Evolutionary conservation across 139 green algal species (phyloP).

Genomic region (Pleodorina starrii): DNA sequence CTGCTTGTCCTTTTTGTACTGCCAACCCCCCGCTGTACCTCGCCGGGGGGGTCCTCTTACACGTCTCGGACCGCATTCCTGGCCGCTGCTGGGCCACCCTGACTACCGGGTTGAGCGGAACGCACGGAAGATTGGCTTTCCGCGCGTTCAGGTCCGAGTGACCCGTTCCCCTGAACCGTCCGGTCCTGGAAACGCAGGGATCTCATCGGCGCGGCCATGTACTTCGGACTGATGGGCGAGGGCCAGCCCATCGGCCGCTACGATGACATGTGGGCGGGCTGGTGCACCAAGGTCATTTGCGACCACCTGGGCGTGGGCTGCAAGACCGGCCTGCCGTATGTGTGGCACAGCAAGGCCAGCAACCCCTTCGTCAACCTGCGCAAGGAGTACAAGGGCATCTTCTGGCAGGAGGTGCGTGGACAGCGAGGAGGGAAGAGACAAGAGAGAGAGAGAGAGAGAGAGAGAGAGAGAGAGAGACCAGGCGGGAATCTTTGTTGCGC

Average conservation of each 20-base stretch:
- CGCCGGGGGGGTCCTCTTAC: too few relatives aligned
- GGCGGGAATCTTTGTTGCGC: background rate
- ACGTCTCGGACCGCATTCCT: too few relatives aligned
- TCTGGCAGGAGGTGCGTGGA: slow-evolving; percentile 87
- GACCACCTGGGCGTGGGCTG: slow-evolving; percentile 94
- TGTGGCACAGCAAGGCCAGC: slow-evolving; percentile 97
- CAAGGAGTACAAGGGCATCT: slow-evolving; percentile 99
- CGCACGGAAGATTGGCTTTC: too few relatives aligned
- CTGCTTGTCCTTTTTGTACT: too few relatives aligned
- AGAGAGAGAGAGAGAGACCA: background rate
- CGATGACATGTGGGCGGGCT: slow-evolving; percentile 99
- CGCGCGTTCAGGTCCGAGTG: too few relatives aligned
- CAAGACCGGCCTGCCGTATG: slow-evolving; percentile 97
- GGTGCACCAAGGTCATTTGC: slow-evolving; percentile 96
- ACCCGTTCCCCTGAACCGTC: too few relatives aligned
- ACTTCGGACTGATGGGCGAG: too few relatives aligned
- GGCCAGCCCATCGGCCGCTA: slow-evolving; percentile 96
- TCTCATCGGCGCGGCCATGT: slow-evolving; percentile 96
- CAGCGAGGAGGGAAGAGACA: background rate
- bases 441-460: background rate
- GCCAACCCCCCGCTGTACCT: too few relatives aligned
- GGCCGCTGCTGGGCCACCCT: too few relatives aligned
- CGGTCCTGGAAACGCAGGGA: too few relatives aligned
- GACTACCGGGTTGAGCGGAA: too few relatives aligned
- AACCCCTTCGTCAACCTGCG: slow-evolving; percentile 97